Evolutionary conservation across 1,139 yeast genomes (phyloP), one percentile per base, ranked within the genome.

Genomic region (Pichia sp.): DNA sequence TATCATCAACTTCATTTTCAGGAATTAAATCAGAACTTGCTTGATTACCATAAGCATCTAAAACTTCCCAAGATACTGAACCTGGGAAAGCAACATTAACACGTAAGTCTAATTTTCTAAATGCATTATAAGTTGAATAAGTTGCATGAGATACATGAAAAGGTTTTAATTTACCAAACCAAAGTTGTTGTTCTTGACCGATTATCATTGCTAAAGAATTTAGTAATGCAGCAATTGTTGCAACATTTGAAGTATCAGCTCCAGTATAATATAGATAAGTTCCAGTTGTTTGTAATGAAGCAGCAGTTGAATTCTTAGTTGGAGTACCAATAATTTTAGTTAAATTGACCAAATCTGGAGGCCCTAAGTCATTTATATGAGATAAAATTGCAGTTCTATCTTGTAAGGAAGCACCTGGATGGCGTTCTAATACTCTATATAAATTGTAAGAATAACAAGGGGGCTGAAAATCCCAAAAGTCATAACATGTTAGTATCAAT

Each of bases 41-140:
- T 65, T 48, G 49, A 36, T 59, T 55, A 9, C 63, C 65, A 35
- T 66, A 71, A 60, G 55, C 62, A 69, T 53, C 74, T 44, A 61
- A 73, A 68, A 61, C 61, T 63, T 69, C 31, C 66, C 62, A 58
- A 26, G 53, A 55, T 12, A 62, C 62, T 63, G 62, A 58, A 8
- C 92, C 92, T 0, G 90, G 90, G 40, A 79, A 70, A 41, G 73
- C 73, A 31, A 80, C 86, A 24, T 79, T 70, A 7, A 87, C 89
- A 35, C 94, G 72, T 54, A 84, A 72, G 59, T 87, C 96, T 22
- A 77, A 69, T 47, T 73, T 71, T 4, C 84, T 72, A 56, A 87
- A 84, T 4, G 84, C 80, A 65, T 82, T 80, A 69, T 78, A 83
- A 3, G 80, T 70, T 50, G 84, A 78, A 59, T 76, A 80, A 2